These are phyloP conservation scores for Beauveria varroae DNA, from an alignment of 2,329 filamentous ascomycete species.

Conservation along the genomic window DNA sequence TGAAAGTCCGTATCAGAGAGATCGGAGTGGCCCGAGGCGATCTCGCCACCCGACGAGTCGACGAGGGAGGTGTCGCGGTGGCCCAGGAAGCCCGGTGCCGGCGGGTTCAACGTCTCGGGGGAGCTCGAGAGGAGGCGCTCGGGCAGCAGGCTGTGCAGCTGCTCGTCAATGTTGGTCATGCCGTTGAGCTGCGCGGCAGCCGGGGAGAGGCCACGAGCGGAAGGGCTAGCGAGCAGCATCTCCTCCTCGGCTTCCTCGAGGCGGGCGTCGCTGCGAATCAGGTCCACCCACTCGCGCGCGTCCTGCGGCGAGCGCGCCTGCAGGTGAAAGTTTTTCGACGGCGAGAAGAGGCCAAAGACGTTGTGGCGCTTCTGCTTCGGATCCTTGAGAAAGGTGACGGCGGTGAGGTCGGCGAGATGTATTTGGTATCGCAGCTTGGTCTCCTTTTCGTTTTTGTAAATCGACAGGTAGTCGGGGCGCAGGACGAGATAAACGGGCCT, in stretches of 20 bases:
- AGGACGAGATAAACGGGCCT: conserved; percentile 84
- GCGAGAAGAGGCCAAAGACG: conserved; percentile 88
- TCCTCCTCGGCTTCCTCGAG: conserved; percentile 87
- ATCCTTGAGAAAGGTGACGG: conserved; percentile 81
- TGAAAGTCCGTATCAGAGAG: conserved; percentile 64
- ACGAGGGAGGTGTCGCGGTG: conserved; percentile 50
- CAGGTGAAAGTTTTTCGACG: conserved; percentile 85
- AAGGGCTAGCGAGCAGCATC: conserved; percentile 64
- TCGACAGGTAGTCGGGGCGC: conserved; percentile 79
- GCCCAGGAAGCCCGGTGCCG: conserved; percentile 25
- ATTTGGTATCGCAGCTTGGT: conserved; percentile 85
- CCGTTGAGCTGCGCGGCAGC: conserved; percentile 14
- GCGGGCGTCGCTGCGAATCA: conserved; percentile 70
- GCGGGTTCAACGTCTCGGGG: conserved; percentile 44
- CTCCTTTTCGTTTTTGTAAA: conserved; percentile 90
- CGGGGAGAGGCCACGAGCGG: conserved; percentile 40
- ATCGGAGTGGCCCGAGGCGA: conserved; percentile 72
- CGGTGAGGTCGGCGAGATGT: conserved; percentile 80
- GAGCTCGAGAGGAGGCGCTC: conserved; percentile 50
- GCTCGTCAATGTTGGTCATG: conserved; percentile 14
- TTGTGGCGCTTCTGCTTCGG: conserved; percentile 80
- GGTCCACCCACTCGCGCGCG: conserved; percentile 76
- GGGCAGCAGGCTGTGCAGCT: conserved; percentile 22
- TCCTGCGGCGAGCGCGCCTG: conserved; percentile 68
- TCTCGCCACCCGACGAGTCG: conserved; percentile 57